Base-by-base conservation (phyloP, 2,329 filamentous ascomycete species). In the Fusarium verrucosum region DNA sequence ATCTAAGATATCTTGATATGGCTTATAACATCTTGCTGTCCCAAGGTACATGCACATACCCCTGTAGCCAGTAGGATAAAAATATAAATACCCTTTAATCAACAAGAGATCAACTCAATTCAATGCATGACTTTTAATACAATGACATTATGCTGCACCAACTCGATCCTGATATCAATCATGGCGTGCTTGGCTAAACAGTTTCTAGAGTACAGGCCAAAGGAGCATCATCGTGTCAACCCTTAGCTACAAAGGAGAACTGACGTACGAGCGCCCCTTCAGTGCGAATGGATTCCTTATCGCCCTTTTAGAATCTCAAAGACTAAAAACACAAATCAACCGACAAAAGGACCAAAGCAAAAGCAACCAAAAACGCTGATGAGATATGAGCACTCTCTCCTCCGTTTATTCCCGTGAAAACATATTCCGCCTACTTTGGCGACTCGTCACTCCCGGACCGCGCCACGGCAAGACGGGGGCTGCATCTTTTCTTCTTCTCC, bases 161-260 rank as follows among this genome's bases (percentile, higher is more conserved):
- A 41, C 23, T 58, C 32, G 22, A 46, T 25, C 32, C 28, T 38
- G 25, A 38, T 66, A 50, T 53, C 33, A 65, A 59, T 59, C 43
- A 50, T 56, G 43, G 52, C 50, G 47, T 61, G 54, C 50, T 66
- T 46, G 58, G 46, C 46, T 70, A 70, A 65, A 62, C 67, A 62
- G 41, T 45, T 58, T 70, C 68, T 70, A 70, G 55, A 70, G 45
- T 71, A 71, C 69, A 71, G 58, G 50, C 42, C 43, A 65, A 54
- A 54, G 61, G 52, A 57, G 40, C 41, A 55, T 43, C 25, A 51
- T 57, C 23, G 38, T 58, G 46, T 59, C 55, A 56, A 45, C 45
- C 44, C 30, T 58, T 50, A 42, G 33, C 46, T 41, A 23, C 52
- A 32, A 41, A 54, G 42, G 50, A 32, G 46, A 44, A 58, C 20